phyloP scores from a whole-genome alignment of 2,329 filamentous ascomycete genomes.

The Colletotrichum tanaceti region DNA sequence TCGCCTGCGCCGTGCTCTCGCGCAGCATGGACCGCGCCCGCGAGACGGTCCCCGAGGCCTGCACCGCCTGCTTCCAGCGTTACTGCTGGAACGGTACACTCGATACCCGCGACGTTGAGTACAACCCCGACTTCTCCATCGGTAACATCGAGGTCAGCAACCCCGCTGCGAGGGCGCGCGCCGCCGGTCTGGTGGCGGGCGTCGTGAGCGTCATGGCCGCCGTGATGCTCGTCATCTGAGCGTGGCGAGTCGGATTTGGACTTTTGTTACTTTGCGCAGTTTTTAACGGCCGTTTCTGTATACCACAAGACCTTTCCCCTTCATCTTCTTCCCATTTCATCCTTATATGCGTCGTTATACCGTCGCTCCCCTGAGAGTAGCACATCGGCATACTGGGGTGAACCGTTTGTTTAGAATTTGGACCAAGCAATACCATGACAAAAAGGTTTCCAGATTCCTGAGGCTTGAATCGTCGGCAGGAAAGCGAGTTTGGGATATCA shows the following conservation, averaged over 20 bases:
- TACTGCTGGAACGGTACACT: conserved; percentile 96
- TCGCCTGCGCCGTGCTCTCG: conserved; percentile 86
- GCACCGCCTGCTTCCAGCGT: conserved; percentile 77
- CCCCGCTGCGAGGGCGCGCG: conserved; percentile 22
- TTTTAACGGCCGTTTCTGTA: conserved; percentile 1
- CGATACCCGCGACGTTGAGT: conserved; percentile 43
- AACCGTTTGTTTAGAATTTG: not conserved
- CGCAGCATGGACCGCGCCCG: conserved; percentile 79
- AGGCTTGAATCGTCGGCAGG: not conserved
- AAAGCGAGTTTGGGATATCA: conserved; percentile 33
- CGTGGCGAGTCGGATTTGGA: not conserved
- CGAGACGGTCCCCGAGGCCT: conserved; percentile 76
- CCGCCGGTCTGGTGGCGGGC: conserved; percentile 19
- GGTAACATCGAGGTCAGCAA: conserved; percentile 40
- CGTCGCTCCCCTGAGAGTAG: conserved; percentile 2
- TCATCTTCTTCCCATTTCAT: not conserved
- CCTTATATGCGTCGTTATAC: not conserved
- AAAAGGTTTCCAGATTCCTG: not conserved
- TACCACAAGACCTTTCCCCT: not conserved
- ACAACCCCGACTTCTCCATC: conserved; percentile 49
- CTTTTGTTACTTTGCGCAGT: not conserved
- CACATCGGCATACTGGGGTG: not conserved
- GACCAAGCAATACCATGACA: not conserved
- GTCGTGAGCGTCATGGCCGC: conserved; percentile 13
- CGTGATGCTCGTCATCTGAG: conserved; percentile 20